Base-by-base conservation (phyloP, 352 stramenopile species). In the Globisporangium heterothallicum region DNA sequence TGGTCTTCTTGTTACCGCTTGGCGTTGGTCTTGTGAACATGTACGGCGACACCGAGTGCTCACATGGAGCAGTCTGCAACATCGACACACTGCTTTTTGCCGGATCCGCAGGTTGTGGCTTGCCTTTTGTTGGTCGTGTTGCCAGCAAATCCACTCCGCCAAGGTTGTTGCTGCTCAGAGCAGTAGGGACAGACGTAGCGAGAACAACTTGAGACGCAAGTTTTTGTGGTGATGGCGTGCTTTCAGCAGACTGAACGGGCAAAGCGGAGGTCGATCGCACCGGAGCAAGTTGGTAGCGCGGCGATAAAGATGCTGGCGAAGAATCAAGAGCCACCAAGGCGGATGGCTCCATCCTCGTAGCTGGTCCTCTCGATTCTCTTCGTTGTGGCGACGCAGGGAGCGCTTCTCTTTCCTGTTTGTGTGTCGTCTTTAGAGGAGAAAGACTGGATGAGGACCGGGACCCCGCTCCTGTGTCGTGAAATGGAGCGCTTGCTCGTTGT, bases 1-100 rank as follows among this genome's bases (percentile, higher is more conserved):
- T 75, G 6, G 32, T 63, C 19, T 38, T 55, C 2, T 34, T 38
- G 19, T 66, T 74, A 10, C 45, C 59, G 13, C 50, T 64, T 8
- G 55, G 40, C 44, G 76, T 79, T 25, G 69, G 71, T 27, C 66
- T 63, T 19, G 75, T 73, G 49, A 89, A 87, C 1, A 71, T 63
- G 53, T 76, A 85, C 12, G 29, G 43, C 53, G 64, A 21, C 61
- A 48, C 47, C 2, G 42, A 55, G 16, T 40, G 57, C 8, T 65
- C 30, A 36, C 16, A 8, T 36, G 30, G 5, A 8, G 30, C 30
- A 13, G 2, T 36, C 30, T 36, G 30, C 30, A 36, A 2, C 5
- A 36, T 36, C 1, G 30, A 8, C 6, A 8, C 12, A 27, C 42
- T 34, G 48, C 50, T 44, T 44, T 16, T 19, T 26, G 3, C 25